These are phyloP conservation scores for Dothiorella sarmentorum DNA, from an alignment of 2,329 filamentous ascomycete species.

Conservation along the genomic window DNA sequence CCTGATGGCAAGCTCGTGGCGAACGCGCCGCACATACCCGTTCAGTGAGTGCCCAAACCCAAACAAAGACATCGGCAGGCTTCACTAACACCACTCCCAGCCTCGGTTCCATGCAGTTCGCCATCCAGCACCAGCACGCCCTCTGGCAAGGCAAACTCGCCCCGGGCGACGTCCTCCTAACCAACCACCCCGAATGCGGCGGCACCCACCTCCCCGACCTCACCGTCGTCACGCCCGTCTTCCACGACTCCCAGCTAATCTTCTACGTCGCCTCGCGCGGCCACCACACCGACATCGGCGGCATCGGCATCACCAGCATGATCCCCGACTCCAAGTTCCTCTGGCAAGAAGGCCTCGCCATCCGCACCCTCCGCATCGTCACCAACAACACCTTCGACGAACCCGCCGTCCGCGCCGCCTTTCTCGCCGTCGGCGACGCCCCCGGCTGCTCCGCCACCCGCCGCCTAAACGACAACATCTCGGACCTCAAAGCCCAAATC, in stretches of 20 bases:
- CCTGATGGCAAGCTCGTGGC: constrained; percentile 26
- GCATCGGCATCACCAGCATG: constrained; percentile 29
- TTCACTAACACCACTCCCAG: not conserved
- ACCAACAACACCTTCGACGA: constrained; percentile 37
- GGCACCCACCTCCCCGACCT: constrained; percentile 32
- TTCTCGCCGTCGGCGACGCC: constrained; percentile 28
- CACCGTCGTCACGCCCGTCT: constrained; percentile 29
- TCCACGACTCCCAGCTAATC: constrained; percentile 24
- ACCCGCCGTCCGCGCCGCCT: constrained; percentile 27
- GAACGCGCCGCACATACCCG: constrained; percentile 29
- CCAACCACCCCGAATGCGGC: constrained; percentile 29
- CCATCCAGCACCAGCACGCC: constrained; percentile 28
- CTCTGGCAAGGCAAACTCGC: constrained; percentile 23
- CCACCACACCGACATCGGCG: constrained; percentile 31
- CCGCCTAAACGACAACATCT: constrained; percentile 34
- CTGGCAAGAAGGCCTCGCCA: constrained; percentile 47
- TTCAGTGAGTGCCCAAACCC: constrained; percentile 19
- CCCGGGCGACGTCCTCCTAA: constrained; percentile 29
- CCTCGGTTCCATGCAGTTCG: constrained; percentile 27
- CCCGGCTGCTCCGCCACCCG: constrained; percentile 33
- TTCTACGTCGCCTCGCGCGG: constrained; percentile 31
- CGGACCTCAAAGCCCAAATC: constrained; percentile 36
- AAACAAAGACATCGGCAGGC: not conserved
- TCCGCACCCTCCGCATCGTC: constrained; percentile 41
- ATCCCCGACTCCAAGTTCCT: constrained; percentile 46